These are phyloP conservation scores for Cutaneotrichosporon sp. DNA, from an alignment of 1,284 basidiomycete genomes.

Conservation along the genomic window DNA sequence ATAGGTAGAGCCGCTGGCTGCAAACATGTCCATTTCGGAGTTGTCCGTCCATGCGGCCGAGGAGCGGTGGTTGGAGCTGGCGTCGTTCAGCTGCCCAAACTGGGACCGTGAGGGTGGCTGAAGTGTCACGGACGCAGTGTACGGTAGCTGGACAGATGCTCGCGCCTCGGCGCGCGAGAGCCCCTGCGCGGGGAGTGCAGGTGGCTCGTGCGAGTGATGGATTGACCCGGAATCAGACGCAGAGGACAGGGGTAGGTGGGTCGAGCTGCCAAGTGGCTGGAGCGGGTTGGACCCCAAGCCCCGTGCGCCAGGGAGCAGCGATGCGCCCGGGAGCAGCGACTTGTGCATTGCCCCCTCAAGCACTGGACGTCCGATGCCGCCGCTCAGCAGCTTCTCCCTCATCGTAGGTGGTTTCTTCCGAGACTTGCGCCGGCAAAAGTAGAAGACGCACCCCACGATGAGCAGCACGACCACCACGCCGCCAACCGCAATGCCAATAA, in stretches of 20 bases:
- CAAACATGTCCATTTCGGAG: constrained; percentile 33
- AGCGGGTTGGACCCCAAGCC: background rate
- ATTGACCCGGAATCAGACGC: too few relatives aligned
- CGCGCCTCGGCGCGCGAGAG: constrained; percentile 11
- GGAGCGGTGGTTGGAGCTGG: background rate
- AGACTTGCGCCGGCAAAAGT: background rate
- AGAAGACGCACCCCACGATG: background rate
- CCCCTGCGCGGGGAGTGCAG: background rate
- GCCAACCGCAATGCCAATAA: constrained; percentile 10
- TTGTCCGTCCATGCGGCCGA: constrained; percentile 28
- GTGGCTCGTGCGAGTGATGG: too few relatives aligned
- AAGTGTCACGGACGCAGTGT: background rate
- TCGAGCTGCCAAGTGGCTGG: background rate
- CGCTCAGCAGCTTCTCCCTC: too few relatives aligned
- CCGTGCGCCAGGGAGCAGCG: background rate
- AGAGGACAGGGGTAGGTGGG: too few relatives aligned
- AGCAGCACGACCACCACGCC: constrained; percentile 4
- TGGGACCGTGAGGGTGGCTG: background rate
- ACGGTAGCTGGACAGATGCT: constrained; percentile 6
- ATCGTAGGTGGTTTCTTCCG: too few relatives aligned
- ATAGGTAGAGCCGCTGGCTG: constrained; percentile 28
- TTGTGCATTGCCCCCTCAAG: too few relatives aligned
- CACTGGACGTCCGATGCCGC: too few relatives aligned
- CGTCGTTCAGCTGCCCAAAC: background rate
- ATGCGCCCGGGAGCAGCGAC: too few relatives aligned